phyloP scores from a whole-genome alignment of 1,284 basidiomycete species.

The Rhodotorula glutinis region DNA sequence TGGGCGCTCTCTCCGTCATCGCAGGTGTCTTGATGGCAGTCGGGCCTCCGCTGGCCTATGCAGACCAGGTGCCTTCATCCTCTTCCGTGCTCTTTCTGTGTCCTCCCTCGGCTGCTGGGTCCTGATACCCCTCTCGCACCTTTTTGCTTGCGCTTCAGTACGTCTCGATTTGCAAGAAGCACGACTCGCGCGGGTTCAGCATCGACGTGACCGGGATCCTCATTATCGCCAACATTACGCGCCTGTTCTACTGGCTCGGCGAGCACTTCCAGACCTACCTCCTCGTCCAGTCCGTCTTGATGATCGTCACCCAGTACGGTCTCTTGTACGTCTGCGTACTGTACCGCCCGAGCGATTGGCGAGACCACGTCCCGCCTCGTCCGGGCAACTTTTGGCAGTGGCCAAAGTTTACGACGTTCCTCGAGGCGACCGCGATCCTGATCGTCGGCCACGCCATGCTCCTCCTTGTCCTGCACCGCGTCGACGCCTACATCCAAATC shows the following conservation, averaged over 20 bases:
- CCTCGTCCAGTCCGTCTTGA: slow-evolving; percentile 46
- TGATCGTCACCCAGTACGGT: slow-evolving; percentile 47
- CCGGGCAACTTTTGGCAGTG: slow-evolving; percentile 49
- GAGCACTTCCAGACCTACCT: slow-evolving; percentile 54
- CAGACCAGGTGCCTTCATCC: slow-evolving; percentile 49
- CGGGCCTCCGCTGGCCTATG: slow-evolving; percentile 53
- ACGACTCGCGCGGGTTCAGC: slow-evolving; percentile 53
- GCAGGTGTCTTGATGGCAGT: slow-evolving; percentile 31
- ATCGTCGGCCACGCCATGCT: slow-evolving; percentile 49
- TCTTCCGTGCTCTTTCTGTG: not conserved
- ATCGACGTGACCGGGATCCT: slow-evolving; percentile 49
- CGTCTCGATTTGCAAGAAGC: slow-evolving; percentile 34
- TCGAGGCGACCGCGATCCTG: slow-evolving; percentile 53
- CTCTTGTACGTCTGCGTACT: slow-evolving; percentile 54
- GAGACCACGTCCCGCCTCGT: slow-evolving; percentile 29
- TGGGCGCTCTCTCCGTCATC: slow-evolving; percentile 13
- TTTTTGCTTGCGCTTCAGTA: slow-evolving; percentile 2
- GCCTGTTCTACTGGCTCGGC: slow-evolving; percentile 41
- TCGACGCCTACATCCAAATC: slow-evolving; percentile 43
- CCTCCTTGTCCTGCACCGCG: slow-evolving; percentile 43
- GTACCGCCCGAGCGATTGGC: slow-evolving; percentile 44
- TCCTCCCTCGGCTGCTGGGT: not conserved
- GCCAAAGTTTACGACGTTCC: slow-evolving; percentile 43
- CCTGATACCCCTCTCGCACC: not conserved
- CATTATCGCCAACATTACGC: slow-evolving; percentile 50